A percentile compares a stretch with the other conserved stretches of the same genome.
Evolutionary conservation across 768 basidiomycete species (phyloP).

Genomic region (Leucosporidium creatinivorum): DNA sequence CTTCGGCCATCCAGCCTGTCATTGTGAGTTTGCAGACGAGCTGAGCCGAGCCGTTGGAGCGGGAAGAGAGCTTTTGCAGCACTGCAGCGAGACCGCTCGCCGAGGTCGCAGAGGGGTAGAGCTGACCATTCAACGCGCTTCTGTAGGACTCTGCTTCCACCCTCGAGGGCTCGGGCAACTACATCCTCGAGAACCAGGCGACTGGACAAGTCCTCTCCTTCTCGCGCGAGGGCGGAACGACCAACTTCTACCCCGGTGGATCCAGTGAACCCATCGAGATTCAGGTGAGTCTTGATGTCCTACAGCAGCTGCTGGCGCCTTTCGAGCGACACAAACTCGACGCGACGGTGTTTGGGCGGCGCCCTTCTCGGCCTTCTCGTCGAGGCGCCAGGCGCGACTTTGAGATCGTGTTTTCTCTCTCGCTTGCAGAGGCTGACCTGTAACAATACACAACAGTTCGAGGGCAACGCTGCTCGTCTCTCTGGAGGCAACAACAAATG

Average conservation of each 20-base stretch:
- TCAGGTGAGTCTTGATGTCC: conserved; percentile 10
- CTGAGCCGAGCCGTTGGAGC: no score
- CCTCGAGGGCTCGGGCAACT: conserved; percentile 24
- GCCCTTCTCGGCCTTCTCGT: neutral
- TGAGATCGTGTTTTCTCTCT: no score
- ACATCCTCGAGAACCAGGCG: conserved; percentile 26
- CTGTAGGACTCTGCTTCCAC: neutral
- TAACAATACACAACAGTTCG: neutral
- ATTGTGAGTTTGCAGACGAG: no score
- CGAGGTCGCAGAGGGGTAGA: no score
- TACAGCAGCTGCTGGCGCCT: no score
- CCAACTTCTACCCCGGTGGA: conserved; percentile 23
- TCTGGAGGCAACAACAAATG: conserved; percentile 31
- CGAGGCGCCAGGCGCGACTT: neutral
- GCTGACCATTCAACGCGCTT: no score
- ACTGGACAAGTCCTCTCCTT: conserved; percentile 21
- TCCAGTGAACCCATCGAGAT: conserved; percentile 12
- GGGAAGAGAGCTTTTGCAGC: no score
- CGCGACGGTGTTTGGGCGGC: neutral
- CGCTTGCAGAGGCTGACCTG: neutral
- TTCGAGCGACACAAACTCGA: no score
- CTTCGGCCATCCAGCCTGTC: no score
- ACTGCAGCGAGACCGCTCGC: no score
- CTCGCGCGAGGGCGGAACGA: conserved; percentile 2
- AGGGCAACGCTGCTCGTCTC: conserved; percentile 11